phyloP scores from a whole-genome alignment of 2,329 filamentous ascomycete species.

The Hymenoscyphus linearis region DNA sequence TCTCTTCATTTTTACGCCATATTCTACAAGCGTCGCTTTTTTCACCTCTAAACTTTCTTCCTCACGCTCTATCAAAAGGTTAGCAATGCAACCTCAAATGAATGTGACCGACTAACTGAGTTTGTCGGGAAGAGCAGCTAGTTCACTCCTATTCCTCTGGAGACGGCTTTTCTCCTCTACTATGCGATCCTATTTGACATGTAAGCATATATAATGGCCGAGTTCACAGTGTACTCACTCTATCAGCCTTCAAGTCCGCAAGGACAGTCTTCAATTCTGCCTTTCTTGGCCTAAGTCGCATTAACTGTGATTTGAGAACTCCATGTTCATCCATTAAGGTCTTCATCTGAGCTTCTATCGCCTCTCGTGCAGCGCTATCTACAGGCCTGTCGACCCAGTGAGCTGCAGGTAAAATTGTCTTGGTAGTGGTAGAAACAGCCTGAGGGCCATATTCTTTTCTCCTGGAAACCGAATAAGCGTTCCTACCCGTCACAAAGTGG shows the following conservation, averaged over 20 bases:
- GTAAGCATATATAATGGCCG: not conserved
- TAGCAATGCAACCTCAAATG: conserved; percentile 13
- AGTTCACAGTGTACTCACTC: conserved; percentile 33
- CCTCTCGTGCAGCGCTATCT: conserved; percentile 58
- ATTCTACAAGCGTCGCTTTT: conserved; percentile 37
- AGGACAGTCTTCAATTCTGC: conserved; percentile 36
- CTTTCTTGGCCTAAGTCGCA: conserved; percentile 13
- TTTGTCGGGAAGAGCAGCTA: conserved; percentile 58
- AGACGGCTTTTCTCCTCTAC: conserved; percentile 59
- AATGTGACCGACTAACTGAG: conserved; percentile 50
- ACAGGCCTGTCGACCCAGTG: conserved; percentile 76
- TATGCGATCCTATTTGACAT: not conserved
- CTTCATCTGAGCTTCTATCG: conserved; percentile 49
- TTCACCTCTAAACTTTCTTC: conserved; percentile 33
- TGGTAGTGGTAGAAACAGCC: conserved; percentile 65
- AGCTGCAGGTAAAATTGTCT: conserved; percentile 52
- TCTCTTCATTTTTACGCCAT: conserved; percentile 37
- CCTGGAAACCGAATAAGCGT: conserved; percentile 59
- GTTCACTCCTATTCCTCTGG: conserved; percentile 43
- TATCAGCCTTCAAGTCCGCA: conserved; percentile 33
- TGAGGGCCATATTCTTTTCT: conserved; percentile 75
- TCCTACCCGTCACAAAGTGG: conserved; percentile 64
- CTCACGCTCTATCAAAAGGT: conserved; percentile 31
- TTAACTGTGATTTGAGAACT: conserved; percentile 20
- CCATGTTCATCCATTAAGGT: conserved; percentile 24